Percentiles rank a stretch among this genome's conserved stretches.
These are phyloP conservation scores for Leccinum solheimii DNA, from an alignment of 1,284 basidiomycete species.

Conservation along the genomic window DNA sequence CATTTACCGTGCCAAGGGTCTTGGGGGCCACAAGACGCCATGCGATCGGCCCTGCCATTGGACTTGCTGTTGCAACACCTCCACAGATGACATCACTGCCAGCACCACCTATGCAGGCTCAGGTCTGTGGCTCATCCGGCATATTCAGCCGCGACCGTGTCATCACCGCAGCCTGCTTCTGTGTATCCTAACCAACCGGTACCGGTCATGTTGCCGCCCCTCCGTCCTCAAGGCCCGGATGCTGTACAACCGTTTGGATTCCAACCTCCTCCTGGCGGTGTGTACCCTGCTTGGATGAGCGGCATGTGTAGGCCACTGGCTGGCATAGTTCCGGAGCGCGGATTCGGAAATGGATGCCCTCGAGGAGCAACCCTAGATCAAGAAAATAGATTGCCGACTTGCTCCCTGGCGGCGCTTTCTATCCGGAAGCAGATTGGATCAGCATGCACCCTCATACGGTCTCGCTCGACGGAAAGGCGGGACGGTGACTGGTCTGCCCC, in stretches of 20 bases:
- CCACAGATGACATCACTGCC: conserved; percentile 60
- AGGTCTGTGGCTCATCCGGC: conserved; percentile 43
- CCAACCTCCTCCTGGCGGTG: conserved; percentile 54
- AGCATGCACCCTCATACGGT: conserved; percentile 87
- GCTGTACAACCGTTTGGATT: conserved; percentile 76
- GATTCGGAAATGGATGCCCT: conserved; percentile 72
- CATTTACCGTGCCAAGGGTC: conserved; percentile 86
- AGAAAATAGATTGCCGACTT: conserved; percentile 73
- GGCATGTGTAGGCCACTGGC: conserved; percentile 53
- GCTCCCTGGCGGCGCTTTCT: conserved; percentile 75
- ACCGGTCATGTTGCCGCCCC: conserved; percentile 78
- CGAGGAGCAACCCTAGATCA: conserved; percentile 72
- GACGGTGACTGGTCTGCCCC: conserved; percentile 80
- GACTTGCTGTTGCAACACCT: conserved; percentile 69
- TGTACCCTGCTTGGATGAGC: conserved; percentile 54
- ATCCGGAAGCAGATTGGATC: conserved; percentile 87
- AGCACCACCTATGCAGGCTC: conserved; percentile 53
- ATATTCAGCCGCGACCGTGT: conserved; percentile 73
- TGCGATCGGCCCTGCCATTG: conserved; percentile 82
- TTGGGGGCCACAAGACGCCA: conserved; percentile 66
- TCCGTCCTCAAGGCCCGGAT: conserved; percentile 71
- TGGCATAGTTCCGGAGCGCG: conserved; percentile 67
- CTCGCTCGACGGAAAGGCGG: conserved; percentile 75
- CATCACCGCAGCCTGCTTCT: conserved; percentile 79
- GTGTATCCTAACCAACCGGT: conserved; percentile 55